Evolutionary conservation across 2,329 filamentous ascomycete genomes (phyloP).

Genomic region (Monosporascus sp.): DNA sequence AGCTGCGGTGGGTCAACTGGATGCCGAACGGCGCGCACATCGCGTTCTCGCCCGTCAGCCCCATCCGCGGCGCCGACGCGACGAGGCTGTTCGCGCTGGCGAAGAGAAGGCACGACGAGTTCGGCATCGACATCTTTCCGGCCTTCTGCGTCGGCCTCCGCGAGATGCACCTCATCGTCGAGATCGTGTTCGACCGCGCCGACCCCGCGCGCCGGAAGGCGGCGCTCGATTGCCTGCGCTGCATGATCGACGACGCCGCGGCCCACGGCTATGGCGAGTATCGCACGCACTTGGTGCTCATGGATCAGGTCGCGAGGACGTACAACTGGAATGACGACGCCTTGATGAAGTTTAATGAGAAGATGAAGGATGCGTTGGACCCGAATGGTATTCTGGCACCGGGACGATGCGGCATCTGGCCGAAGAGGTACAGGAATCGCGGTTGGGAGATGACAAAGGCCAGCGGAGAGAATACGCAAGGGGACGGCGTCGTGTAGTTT

Average conservation of each 20-base stretch:
- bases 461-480: slow-evolving; percentile 26
- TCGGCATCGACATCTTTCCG: slow-evolving; percentile 35
- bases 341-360: slow-evolving; percentile 36
- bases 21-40: slow-evolving; percentile 39
- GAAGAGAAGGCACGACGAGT: slow-evolving; percentile 26
- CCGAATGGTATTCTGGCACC: slow-evolving; percentile 31
- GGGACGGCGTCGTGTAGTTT: slow-evolving; percentile 19
- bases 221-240: slow-evolving; percentile 23
- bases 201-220: slow-evolving; percentile 17
- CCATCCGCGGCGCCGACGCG: slow-evolving; percentile 37
- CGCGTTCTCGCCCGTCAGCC: slow-evolving; percentile 40
- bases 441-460: slow-evolving; percentile 33
- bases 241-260: slow-evolving; percentile 33
- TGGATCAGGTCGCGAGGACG: slow-evolving; percentile 39
- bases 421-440: slow-evolving; percentile 25
- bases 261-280: slow-evolving; percentile 38
- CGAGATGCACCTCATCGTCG: slow-evolving; percentile 39
- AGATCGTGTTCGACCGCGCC: slow-evolving; percentile 27
- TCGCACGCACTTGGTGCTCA: slow-evolving; percentile 38
- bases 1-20: slow-evolving; percentile 37
- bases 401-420: slow-evolving; percentile 29
- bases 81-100: slow-evolving; percentile 31
- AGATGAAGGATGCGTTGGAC: slow-evolving; percentile 37
- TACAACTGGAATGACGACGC: slow-evolving; percentile 38
- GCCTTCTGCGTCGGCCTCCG: slow-evolving; percentile 37